Conservation (phyloP, 2,329 filamentous ascomycete species). For the Neofusicoccum umdonicola region DNA sequence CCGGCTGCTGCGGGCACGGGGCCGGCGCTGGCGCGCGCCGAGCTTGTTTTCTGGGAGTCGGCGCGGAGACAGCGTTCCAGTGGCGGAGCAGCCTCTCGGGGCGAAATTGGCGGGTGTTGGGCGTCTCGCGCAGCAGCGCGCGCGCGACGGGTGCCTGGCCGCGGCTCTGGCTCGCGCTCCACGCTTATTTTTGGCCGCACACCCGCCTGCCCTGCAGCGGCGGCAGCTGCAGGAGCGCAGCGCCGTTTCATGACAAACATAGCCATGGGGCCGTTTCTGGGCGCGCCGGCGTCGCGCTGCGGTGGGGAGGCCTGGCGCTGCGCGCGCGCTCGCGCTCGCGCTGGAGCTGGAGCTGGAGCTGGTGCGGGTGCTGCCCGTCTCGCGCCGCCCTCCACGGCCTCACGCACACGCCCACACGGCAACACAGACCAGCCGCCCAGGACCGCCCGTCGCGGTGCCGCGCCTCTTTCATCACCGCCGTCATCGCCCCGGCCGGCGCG, state of each 20-base stretch:
- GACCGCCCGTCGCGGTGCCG: too few species aligned
- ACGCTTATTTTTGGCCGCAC: constrained; percentile 2
- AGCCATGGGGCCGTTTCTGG: not conserved
- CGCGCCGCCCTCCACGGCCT: too few species aligned
- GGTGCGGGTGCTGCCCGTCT: too few species aligned
- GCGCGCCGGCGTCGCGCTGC: too few species aligned
- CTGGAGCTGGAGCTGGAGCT: too few species aligned
- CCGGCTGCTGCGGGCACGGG: not conserved
- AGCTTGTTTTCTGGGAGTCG: constrained; percentile 6
- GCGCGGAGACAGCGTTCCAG: not conserved
- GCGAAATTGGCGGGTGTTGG: not conserved
- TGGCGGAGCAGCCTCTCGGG: not conserved
- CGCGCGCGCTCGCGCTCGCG: too few species aligned
- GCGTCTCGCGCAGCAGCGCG: not conserved
- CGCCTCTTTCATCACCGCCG: not conserved
- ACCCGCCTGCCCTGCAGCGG: not conserved
- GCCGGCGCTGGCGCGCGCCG: constrained; percentile 2
- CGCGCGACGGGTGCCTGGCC: not conserved
- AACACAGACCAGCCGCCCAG: too few species aligned
- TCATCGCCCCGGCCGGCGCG: not conserved
- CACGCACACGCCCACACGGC: too few species aligned
- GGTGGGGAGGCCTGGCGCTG: too few species aligned
- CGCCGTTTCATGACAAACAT: not conserved
- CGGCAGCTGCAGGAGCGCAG: not conserved
- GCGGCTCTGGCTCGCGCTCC: not conserved